phyloP scores from a whole-genome alignment of 108 stramenopile species.

The Cylindrotheca closterium region DNA sequence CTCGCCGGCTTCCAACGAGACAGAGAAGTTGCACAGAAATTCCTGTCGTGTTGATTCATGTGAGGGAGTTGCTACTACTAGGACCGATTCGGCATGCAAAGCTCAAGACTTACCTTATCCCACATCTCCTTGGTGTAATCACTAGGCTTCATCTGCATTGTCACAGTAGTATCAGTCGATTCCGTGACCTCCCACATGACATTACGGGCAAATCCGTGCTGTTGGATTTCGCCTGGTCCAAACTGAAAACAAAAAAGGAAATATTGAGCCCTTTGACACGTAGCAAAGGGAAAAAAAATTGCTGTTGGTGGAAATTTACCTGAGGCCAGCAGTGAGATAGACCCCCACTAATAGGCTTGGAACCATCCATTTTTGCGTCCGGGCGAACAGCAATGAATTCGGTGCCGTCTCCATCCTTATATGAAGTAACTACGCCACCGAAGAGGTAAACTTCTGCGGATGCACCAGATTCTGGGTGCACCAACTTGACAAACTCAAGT shows the following conservation, averaged over 20 bases:
- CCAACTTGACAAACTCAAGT: conserved; percentile 77
- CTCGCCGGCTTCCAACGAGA: conserved; percentile 70
- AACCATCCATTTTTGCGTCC: conserved; percentile 96
- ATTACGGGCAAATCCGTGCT: conserved; percentile 98
- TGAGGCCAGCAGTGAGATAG: conserved; percentile 94
- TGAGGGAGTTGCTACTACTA: too few relatives aligned
- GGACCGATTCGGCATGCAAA: too few relatives aligned
- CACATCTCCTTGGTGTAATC: conserved; percentile 96
- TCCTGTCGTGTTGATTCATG: too few relatives aligned
- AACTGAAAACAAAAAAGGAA: conserved; percentile 71
- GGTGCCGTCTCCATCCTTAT: conserved; percentile 66
- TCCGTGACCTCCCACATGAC: conserved; percentile 88
- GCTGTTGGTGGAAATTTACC: too few relatives aligned
- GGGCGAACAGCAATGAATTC: conserved; percentile 95
- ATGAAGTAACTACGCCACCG: conserved; percentile 81
- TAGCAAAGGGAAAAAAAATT: too few relatives aligned
- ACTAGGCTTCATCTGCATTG: conserved; percentile 74
- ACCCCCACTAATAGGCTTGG: conserved; percentile 95
- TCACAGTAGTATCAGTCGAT: conserved; percentile 70
- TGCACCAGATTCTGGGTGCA: conserved; percentile 54
- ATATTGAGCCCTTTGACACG: conserved; percentile 4
- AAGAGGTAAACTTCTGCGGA: conserved; percentile 75
- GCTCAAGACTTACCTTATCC: conserved; percentile 64
- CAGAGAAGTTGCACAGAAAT: conserved; percentile 85
- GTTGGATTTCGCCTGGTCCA: conserved; percentile 92